phyloP scores from a whole-genome alignment of 2,329 filamentous ascomycete genomes.

The Fusarium sarcochroum region DNA sequence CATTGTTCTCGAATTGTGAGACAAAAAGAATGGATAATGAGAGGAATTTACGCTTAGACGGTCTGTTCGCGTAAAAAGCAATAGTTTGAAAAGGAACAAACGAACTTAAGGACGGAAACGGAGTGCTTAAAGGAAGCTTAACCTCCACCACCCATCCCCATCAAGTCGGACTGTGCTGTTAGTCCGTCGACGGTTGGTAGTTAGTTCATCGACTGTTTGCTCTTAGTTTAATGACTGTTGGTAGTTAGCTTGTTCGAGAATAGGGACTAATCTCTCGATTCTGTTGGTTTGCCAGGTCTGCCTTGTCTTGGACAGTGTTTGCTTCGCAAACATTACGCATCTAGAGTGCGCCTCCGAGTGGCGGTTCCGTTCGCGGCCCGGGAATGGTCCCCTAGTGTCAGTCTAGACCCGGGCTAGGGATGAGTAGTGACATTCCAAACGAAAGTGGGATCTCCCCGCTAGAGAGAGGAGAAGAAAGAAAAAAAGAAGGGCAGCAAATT shows the following conservation, averaged over 20 bases:
- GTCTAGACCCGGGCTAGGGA: constrained; percentile 3
- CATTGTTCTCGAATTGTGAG: constrained; percentile 11
- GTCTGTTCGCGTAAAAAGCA: background rate
- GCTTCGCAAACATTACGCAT: no score
- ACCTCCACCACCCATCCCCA: background rate
- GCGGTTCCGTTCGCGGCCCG: constrained; percentile 1
- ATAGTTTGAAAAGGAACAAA: background rate
- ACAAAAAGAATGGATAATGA: background rate
- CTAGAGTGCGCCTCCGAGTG: background rate
- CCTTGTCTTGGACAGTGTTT: no score
- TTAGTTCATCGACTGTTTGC: background rate
- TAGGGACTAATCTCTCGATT: background rate
- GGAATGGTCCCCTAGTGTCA: constrained; percentile 10
- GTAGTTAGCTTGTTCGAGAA: background rate
- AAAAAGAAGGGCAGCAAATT: constrained; percentile 1
- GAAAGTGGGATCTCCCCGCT: constrained; percentile 15
- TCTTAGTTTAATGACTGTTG: background rate
- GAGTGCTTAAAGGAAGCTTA: background rate
- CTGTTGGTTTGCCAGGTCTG: background rate
- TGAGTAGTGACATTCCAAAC: background rate
- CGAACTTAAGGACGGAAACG: background rate
- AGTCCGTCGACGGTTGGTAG: background rate
- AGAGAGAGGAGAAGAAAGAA: background rate
- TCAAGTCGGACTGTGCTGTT: background rate
- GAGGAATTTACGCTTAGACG: background rate